phyloP scores from a whole-genome alignment of 768 basidiomycete species.

The Macrolepiota fuliginosa region DNA sequence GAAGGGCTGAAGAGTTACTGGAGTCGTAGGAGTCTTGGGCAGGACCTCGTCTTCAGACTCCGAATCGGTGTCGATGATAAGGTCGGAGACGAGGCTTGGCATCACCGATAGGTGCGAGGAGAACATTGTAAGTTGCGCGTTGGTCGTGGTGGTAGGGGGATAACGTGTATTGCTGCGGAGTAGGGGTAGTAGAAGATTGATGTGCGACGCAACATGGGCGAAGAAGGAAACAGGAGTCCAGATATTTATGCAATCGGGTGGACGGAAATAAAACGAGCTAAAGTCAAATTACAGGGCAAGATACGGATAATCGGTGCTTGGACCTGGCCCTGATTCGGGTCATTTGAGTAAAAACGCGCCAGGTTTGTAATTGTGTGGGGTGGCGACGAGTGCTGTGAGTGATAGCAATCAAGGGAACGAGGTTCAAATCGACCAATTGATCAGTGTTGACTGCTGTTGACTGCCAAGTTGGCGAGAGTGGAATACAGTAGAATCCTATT shows the following conservation, averaged over 20 bases:
- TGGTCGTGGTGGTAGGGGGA: background rate
- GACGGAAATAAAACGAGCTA: conserved; percentile 1
- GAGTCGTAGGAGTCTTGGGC: conserved; percentile 3
- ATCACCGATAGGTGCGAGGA: background rate
- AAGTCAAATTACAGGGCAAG: background rate
- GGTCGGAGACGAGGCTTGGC: conserved; percentile 1
- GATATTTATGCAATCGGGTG: background rate
- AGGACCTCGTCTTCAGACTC: conserved; percentile 3
- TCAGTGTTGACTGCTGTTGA: background rate
- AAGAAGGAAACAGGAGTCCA: background rate
- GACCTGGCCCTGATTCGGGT: background rate
- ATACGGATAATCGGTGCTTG: background rate
- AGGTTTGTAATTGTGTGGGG: background rate
- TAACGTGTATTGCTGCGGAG: background rate
- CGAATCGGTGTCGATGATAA: conserved; percentile 9
- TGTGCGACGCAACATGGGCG: background rate
- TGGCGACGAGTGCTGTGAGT: background rate
- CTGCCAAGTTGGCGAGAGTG: background rate
- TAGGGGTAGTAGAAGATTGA: background rate
- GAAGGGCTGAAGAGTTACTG: background rate
- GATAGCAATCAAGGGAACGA: background rate
- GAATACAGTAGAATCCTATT: background rate
- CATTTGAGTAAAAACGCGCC: background rate
- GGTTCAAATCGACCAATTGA: background rate
- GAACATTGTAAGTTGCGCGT: background rate